These are phyloP conservation scores for Remersonia thermophila DNA, from an alignment of 2,329 filamentous ascomycete species.

Conservation along the genomic window DNA sequence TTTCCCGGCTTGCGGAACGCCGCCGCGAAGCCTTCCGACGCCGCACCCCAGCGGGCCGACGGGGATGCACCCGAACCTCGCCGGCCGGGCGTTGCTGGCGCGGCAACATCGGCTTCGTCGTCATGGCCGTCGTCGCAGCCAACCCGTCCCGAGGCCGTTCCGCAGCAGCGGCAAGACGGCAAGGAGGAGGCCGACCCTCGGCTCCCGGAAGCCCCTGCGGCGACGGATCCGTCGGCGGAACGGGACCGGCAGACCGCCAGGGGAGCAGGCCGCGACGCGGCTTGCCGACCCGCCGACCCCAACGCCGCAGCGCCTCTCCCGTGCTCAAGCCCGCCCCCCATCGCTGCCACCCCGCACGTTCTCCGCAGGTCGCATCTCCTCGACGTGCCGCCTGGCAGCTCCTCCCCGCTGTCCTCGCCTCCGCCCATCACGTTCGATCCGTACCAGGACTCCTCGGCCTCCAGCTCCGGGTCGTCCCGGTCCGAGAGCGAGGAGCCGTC, in stretches of 20 bases:
- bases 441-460: constrained; percentile 23
- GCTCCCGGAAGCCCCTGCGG: too few species aligned
- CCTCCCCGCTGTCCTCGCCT: constrained; percentile 46
- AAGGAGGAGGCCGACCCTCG: too few species aligned
- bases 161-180: too few species aligned
- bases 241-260: too few species aligned
- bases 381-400: constrained; percentile 23
- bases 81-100: too few species aligned
- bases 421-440: constrained; percentile 41
- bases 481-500: constrained; percentile 35
- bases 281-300: too few species aligned
- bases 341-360: constrained; percentile 16
- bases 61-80: too few species aligned
- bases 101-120: too few species aligned
- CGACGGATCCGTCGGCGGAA: too few species aligned
- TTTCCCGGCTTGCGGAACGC: constrained; percentile 6
- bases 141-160: too few species aligned
- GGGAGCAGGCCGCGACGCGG: too few species aligned
- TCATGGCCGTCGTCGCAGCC: too few species aligned
- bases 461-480: constrained; percentile 26
- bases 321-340: not conserved
- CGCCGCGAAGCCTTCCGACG: not conserved
- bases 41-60: not conserved
- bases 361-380: constrained; percentile 11
- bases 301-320: not conserved